Percentiles rank a stretch among this genome's conserved stretches.
Conservation (phyloP, 495 filamentous ascomycete genomes). For the Xylaria sp. region DNA sequence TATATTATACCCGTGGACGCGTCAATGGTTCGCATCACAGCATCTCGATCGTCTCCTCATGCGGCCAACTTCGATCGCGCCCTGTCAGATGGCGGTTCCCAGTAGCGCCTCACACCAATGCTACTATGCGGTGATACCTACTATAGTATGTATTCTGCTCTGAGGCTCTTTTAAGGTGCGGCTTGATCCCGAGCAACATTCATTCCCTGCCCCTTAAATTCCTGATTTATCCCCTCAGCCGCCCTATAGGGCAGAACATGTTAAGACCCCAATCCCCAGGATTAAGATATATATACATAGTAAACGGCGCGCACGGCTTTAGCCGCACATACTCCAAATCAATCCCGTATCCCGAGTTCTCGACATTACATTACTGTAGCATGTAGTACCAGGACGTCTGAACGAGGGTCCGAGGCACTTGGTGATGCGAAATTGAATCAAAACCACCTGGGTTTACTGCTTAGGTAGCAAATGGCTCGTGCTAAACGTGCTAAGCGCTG, state of each 20-base stretch:
- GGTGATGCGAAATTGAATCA: constrained; percentile 8
- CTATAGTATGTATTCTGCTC: constrained; percentile 8
- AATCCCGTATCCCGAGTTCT: neutral
- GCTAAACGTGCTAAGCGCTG: constrained; percentile 1
- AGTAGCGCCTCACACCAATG: constrained; percentile 21
- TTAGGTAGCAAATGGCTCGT: constrained; percentile 3
- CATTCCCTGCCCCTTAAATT: constrained; percentile 2
- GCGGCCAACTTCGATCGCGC: constrained; percentile 12
- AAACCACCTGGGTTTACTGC: too few species aligned
- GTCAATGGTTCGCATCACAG: neutral
- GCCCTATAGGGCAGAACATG: constrained; percentile 17
- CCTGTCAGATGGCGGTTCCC: neutral
- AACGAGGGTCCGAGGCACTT: constrained; percentile 12
- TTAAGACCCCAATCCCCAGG: constrained; percentile 15
- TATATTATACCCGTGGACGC: constrained; percentile 1
- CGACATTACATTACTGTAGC: neutral
- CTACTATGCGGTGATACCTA: constrained; percentile 26
- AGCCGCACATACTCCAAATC: neutral
- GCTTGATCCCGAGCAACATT: constrained; percentile 14
- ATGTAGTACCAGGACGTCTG: neutral
- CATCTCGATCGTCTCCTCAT: neutral
- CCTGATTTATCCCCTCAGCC: constrained; percentile 7
- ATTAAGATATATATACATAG: neutral
- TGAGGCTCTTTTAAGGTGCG: constrained; percentile 28
- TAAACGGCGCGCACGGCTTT: neutral